Conservation (phyloP, 257 asterid genomes). For the Solanum pennellii region DNA sequence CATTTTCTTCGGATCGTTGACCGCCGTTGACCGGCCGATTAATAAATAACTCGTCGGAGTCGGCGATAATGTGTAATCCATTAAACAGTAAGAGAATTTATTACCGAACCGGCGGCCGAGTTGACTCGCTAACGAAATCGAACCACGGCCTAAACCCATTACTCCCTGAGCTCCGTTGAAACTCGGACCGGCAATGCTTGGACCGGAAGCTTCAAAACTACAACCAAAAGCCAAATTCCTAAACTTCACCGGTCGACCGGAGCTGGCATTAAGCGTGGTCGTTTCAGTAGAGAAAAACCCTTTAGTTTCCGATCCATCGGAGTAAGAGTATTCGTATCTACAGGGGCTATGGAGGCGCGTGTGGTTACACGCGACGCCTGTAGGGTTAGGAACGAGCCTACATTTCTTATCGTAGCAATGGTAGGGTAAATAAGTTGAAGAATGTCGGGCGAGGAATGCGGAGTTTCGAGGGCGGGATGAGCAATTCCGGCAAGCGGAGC, state of each 20-base stretch:
- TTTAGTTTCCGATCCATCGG: constrained; percentile 64
- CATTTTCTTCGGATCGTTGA: constrained; percentile 1
- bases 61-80: constrained; percentile 67
- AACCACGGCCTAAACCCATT: constrained; percentile 78
- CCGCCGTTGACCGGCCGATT: constrained; percentile 40
- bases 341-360: constrained; percentile 72
- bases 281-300: constrained; percentile 67
- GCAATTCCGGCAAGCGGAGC: constrained; percentile 70
- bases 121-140: constrained; percentile 56
- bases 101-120: constrained; percentile 54
- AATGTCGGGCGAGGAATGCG: constrained; percentile 52
- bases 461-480: constrained; percentile 30
- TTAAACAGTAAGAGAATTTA: constrained; percentile 64
- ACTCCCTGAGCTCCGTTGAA: constrained; percentile 63
- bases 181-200: constrained; percentile 56
- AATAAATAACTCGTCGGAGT: constrained; percentile 62
- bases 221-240: constrained; percentile 51
- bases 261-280: constrained; percentile 51
- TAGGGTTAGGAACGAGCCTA: constrained; percentile 45
- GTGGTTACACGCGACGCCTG: constrained; percentile 36
- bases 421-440: constrained; percentile 51
- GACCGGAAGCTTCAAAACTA: constrained; percentile 55
- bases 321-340: constrained; percentile 54
- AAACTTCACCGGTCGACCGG: constrained; percentile 18
- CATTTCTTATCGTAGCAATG: constrained; percentile 59